Percentiles rank a stretch among this genome's conserved stretches.
Conservation (phyloP, 495 filamentous ascomycete species). For the Chlorociboria aeruginascens region DNA sequence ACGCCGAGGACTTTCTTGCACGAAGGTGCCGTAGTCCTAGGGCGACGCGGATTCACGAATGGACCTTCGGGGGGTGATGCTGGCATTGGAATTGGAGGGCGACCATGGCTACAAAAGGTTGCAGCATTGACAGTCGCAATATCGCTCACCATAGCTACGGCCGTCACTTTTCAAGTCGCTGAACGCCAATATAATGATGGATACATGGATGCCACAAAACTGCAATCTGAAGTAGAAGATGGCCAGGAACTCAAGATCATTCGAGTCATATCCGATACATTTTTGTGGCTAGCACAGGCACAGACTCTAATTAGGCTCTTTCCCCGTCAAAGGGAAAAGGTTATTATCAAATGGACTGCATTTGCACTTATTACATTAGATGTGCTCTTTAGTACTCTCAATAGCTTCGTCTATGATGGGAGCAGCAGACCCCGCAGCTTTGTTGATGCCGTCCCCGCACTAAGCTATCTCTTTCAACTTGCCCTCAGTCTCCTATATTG, state of each 20-base stretch:
- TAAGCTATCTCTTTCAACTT: constrained; percentile 89
- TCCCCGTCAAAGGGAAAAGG: constrained; percentile 90
- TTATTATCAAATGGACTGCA: constrained; percentile 97
- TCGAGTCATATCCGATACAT: constrained; percentile 83
- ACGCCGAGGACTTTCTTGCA: constrained; percentile 82
- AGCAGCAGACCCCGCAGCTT: constrained; percentile 58
- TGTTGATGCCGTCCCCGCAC: constrained; percentile 78
- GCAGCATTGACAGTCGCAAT: constrained; percentile 83
- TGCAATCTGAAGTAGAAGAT: constrained; percentile 65
- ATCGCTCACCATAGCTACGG: constrained; percentile 84
- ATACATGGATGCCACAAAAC: constrained; percentile 52
- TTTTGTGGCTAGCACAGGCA: constrained; percentile 93
- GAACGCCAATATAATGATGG: constrained; percentile 64
- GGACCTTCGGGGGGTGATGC: constrained; percentile 57
- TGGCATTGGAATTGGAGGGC: constrained; percentile 74
- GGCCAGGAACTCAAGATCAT: constrained; percentile 79
- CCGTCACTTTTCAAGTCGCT: constrained; percentile 76
- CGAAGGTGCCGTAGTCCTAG: constrained; percentile 70
- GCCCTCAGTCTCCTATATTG: constrained; percentile 83
- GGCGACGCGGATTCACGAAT: constrained; percentile 74
- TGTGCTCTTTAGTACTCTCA: constrained; percentile 75
- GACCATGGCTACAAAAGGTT: constrained; percentile 93
- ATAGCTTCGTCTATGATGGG: constrained; percentile 62
- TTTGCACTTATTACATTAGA: constrained; percentile 88
- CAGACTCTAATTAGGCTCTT: constrained; percentile 94